Percentiles rank a stretch among this genome's conserved stretches.
phyloP scores from a whole-genome alignment of 495 filamentous ascomycete species.

The Aspergillus wentii region DNA sequence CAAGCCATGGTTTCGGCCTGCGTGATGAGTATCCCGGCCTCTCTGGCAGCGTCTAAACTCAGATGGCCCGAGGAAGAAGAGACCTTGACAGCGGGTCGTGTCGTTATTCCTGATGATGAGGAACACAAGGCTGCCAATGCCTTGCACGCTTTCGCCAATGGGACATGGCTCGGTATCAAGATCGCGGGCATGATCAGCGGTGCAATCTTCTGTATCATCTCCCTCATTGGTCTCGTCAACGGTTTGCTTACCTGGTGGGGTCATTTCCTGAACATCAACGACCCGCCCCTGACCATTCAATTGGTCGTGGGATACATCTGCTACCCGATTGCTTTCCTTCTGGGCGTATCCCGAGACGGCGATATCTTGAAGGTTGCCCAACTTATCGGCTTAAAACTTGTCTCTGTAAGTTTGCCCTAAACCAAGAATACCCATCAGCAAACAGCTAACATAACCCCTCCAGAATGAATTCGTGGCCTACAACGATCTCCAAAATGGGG shows the following conservation, averaged over 20 bases:
- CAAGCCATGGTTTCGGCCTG: conserved; percentile 82
- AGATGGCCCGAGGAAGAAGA: conserved; percentile 86
- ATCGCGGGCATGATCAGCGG: conserved; percentile 82
- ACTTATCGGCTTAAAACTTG: conserved; percentile 78
- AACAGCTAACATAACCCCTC: conserved; percentile 1
- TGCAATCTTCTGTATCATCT: conserved; percentile 79
- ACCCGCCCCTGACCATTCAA: conserved; percentile 65
- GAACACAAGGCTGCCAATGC: conserved; percentile 68
- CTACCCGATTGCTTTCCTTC: conserved; percentile 79
- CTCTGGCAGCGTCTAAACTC: conserved; percentile 79
- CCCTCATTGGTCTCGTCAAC: conserved; percentile 68
- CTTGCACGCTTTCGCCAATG: conserved; percentile 81
- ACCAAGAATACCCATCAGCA: conserved; percentile 1
- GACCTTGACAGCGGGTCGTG: conserved; percentile 70
- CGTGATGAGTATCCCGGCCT: conserved; percentile 90
- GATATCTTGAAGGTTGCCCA: conserved; percentile 71
- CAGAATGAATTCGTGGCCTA: conserved; percentile 65
- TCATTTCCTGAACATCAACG: conserved; percentile 67
- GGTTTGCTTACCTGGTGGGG: conserved; percentile 89
- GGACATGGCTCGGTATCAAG: conserved; percentile 84
- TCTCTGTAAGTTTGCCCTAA: conserved; percentile 46
- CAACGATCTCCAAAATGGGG: conserved; percentile 41
- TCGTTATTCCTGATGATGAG: conserved; percentile 69
- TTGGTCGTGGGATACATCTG: conserved; percentile 78
- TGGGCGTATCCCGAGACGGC: conserved; percentile 70